Evolutionary conservation across 179 eudicot species (phyloP).

Genomic region (Beta corolliflora): DNA sequence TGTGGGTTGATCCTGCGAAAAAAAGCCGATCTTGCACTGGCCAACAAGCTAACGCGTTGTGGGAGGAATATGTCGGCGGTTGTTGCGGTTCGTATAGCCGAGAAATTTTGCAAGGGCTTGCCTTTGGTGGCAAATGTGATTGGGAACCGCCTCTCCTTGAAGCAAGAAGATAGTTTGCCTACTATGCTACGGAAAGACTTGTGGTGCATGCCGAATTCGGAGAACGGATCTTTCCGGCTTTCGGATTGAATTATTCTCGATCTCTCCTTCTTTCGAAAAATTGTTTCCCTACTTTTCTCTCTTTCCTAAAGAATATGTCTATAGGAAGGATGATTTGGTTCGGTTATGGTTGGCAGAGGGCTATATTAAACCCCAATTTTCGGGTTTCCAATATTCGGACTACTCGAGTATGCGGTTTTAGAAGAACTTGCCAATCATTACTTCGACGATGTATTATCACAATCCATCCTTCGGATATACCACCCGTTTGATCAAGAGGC

Average conservation of each 20-base stretch:
- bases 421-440: slow-evolving; percentile 20
- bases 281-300: slow-evolving; percentile 35
- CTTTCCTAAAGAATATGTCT: slow-evolving; percentile 26
- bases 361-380: slow-evolving; percentile 23
- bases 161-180: slow-evolving; percentile 24
- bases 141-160: slow-evolving; percentile 19
- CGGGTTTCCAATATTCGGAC: background rate
- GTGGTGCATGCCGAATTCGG: slow-evolving; percentile 35
- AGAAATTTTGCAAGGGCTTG: slow-evolving; percentile 32
- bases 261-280: slow-evolving; percentile 23
- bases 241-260: slow-evolving; percentile 28
- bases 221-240: slow-evolving; percentile 18
- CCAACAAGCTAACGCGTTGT: slow-evolving; percentile 7
- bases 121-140: slow-evolving; percentile 31
- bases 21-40: background rate
- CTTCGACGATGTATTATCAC: slow-evolving; percentile 29
- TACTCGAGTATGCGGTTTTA: background rate
- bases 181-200: slow-evolving; percentile 19
- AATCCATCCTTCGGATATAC: slow-evolving; percentile 29
- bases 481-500: slow-evolving; percentile 18
- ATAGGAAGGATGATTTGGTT: slow-evolving; percentile 27
- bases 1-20: slow-evolving; percentile 18
- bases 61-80: slow-evolving; percentile 13
- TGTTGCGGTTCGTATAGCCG: slow-evolving; percentile 9
- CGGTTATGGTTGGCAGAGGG: slow-evolving; percentile 42